Percentiles rank a stretch among this genome's conserved stretches.
Conservation (phyloP, 257 asterid genomes). For the Parsonsia alboflavescens region DNA sequence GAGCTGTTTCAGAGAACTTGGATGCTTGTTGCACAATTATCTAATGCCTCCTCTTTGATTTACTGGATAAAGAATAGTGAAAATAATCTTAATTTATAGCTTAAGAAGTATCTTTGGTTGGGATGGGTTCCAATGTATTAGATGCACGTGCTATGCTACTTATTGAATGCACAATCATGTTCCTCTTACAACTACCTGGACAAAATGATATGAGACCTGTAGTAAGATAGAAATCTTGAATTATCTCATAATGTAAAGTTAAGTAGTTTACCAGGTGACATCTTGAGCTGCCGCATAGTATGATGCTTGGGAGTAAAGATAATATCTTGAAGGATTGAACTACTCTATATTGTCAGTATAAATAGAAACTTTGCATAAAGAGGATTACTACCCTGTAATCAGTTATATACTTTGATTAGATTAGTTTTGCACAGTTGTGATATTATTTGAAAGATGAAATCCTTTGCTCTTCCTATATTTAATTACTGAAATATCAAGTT, state of each 20-base stretch:
- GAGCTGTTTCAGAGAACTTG: background rate
- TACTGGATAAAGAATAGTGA: background rate
- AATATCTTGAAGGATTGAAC: background rate
- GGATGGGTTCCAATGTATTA: background rate
- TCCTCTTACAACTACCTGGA: background rate
- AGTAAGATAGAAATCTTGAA: background rate
- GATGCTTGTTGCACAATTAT: background rate
- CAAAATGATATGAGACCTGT: background rate
- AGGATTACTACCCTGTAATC: no score
- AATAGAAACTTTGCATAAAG: no score
- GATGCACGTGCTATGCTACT: background rate
- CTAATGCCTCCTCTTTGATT: background rate
- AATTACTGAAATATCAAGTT: no score
- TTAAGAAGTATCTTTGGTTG: background rate
- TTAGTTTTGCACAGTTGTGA: background rate
- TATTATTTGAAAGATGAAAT: no score
- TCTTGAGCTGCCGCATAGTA: background rate
- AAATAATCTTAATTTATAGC: background rate
- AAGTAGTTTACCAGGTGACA: background rate
- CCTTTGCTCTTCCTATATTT: background rate
- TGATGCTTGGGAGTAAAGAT: background rate
- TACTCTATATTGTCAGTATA: background rate
- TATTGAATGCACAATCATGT: background rate
- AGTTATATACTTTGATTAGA: background rate
- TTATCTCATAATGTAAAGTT: background rate